Evolutionary conservation across 2,329 filamentous ascomycete genomes (phyloP), one percentile per base, ranked within the genome.

Genomic region (Fusarium protoensiforme): DNA sequence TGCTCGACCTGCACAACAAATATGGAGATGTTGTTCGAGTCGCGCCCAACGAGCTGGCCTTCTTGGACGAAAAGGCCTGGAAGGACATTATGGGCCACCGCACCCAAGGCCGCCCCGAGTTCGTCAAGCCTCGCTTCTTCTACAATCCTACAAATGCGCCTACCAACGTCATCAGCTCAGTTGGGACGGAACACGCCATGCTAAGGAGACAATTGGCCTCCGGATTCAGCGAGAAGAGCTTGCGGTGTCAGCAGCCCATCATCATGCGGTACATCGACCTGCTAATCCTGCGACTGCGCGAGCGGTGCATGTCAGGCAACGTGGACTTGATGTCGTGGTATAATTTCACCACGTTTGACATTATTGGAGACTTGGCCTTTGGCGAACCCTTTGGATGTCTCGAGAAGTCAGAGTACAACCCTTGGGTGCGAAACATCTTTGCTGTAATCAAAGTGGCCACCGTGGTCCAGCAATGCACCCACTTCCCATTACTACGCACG

Each of bases 321-420:
- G 78, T 36, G 68, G 80, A 36, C 38, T 81, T 20, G 65, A 71
- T 0, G 20, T 66, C 69, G 7, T 80, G 75, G 79, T 78, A 76
- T 67, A 77, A 76, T 41, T 78, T 67, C 36, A 67, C 74, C 5
- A 78, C 78, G 0, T 80, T 80, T 41, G 79, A 80, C 39, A 60
- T 69, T 9, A 61, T 79, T 8, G 54, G 61, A 31, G 74, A 78
- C 38, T 67, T 79, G 7, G 69, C 67, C 31, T 78, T 79, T 46
- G 76, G 77, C 16, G 73, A 76, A 43, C 59, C 71, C 5, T 80
- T 78, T 24, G 67, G 68, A 0, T 72, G 75, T 10, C 73, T 79
- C 1, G 65, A 78, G 31, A 39, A 67, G 7, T 64, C 66, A 3
- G 61, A 68, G 9, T 74, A 75, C 57, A 72, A 79, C 24, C 76